phyloP scores from a whole-genome alignment of 495 filamentous ascomycete species.

The Xanthoparmelia taractica region DNA sequence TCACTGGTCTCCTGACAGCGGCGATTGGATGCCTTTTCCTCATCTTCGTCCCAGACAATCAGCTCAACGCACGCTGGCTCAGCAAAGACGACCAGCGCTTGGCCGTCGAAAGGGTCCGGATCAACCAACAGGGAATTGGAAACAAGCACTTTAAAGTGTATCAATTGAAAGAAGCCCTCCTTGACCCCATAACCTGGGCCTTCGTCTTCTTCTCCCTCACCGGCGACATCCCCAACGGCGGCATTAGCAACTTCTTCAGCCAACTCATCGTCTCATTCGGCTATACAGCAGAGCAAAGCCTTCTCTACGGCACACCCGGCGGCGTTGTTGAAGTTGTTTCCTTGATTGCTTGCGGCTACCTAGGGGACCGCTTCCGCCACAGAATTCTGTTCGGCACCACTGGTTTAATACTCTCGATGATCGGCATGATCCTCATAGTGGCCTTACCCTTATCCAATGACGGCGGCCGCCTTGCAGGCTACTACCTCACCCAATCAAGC shows the following conservation, averaged over 20 bases:
- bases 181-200: constrained; percentile 57
- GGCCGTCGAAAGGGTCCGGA: constrained; percentile 52
- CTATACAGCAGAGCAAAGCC: constrained; percentile 49
- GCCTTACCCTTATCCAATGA: constrained; percentile 53
- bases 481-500: constrained; percentile 54
- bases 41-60: constrained; percentile 60
- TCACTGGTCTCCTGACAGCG: constrained; percentile 55
- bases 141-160: constrained; percentile 62
- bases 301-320: constrained; percentile 59
- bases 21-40: constrained; percentile 51
- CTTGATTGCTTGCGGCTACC: constrained; percentile 50
- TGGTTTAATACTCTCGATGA: constrained; percentile 33
- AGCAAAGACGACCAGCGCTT: constrained; percentile 53
- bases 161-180: constrained; percentile 52
- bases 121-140: constrained; percentile 61
- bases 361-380: constrained; percentile 51
- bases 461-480: constrained; percentile 52
- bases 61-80: constrained; percentile 60
- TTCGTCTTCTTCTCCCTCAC: constrained; percentile 57
- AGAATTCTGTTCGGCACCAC: constrained; percentile 35
- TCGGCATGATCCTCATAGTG: constrained; percentile 60
- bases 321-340: constrained; percentile 60
- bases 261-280: constrained; percentile 53
- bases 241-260: constrained; percentile 65
- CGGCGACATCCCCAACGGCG: constrained; percentile 59